Percentiles rank a stretch among this genome's conserved stretches.
Conservation (phyloP, 2,329 filamentous ascomycete genomes). For the Fusarium staphyleae region DNA sequence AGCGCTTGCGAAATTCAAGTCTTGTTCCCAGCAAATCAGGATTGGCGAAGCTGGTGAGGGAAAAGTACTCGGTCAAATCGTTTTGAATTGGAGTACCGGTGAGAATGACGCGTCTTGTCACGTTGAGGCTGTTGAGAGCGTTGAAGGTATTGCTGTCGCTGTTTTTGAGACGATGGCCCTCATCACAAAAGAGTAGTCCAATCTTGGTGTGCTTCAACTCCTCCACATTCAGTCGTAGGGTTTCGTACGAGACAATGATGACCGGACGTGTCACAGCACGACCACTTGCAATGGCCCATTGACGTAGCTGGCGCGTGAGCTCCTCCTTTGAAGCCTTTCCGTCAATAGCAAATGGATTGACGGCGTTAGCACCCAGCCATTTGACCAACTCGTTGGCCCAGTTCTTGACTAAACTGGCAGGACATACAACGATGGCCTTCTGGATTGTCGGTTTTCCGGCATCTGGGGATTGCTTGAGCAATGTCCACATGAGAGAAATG, state of each 20-base stretch:
- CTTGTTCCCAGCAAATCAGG: conserved; percentile 89
- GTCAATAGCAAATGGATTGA: conserved; percentile 94
- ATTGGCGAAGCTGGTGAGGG: conserved; percentile 95
- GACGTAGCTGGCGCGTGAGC: conserved; percentile 84
- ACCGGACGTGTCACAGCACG: conserved; percentile 89
- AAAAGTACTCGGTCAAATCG: conserved; percentile 97
- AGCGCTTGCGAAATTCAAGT: conserved; percentile 91
- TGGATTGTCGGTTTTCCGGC: conserved; percentile 94
- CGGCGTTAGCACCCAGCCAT: conserved; percentile 92
- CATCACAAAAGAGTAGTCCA: conserved; percentile 91
- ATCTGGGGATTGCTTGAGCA: conserved; percentile 93
- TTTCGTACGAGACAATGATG: conserved; percentile 98
- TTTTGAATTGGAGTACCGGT: conserved; percentile 99
- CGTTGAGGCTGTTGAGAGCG: conserved; percentile 88
- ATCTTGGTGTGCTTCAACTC: conserved; percentile 91
- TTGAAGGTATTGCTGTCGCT: conserved; percentile 95
- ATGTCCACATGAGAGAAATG: conserved; percentile 94
- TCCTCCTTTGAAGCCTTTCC: conserved; percentile 97
- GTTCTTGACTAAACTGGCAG: conserved; percentile 94
- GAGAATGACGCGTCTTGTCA: conserved; percentile 89
- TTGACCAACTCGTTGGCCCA: conserved; percentile 98
- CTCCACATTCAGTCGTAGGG: conserved; percentile 86
- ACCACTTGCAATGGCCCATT: conserved; percentile 94
- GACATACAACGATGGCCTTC: conserved; percentile 96
- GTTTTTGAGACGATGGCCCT: conserved; percentile 96